A percentile compares a stretch with the other conserved stretches of the same genome.
Evolutionary conservation across 2,329 filamentous ascomycete genomes (phyloP).

Genomic region (Pseudogymnoascus sp.): DNA sequence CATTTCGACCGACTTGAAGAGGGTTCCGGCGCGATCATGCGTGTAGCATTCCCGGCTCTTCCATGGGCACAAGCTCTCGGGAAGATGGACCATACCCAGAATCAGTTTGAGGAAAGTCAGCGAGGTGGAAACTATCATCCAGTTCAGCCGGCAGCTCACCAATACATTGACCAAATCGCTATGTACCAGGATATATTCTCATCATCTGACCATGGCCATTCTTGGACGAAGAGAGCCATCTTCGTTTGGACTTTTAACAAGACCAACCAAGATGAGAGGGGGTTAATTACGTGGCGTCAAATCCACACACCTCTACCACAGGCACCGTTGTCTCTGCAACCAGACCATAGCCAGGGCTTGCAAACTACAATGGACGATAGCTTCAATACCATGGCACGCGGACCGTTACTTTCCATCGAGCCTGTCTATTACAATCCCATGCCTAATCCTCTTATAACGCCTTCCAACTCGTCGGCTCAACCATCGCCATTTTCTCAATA

Average conservation of each 20-base stretch:
- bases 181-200: conserved; percentile 64
- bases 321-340: conserved; percentile 26
- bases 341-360: conserved; percentile 4
- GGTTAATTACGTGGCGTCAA: conserved; percentile 55
- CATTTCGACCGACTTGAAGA: conserved; percentile 13
- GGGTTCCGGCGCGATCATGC: conserved; percentile 18
- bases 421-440: background rate
- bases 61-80: conserved; percentile 27
- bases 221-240: conserved; percentile 51
- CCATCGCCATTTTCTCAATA: conserved; percentile 4
- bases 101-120: conserved; percentile 36
- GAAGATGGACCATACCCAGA: conserved; percentile 20
- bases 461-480: background rate
- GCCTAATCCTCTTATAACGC: background rate
- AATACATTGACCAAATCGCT: conserved; percentile 53
- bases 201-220: conserved; percentile 36
- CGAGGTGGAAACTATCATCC: conserved; percentile 34
- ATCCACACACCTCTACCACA: conserved; percentile 30
- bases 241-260: conserved; percentile 58
- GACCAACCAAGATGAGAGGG: conserved; percentile 41
- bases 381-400: background rate
- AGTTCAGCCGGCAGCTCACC: conserved; percentile 38
- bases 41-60: conserved; percentile 25
- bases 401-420: background rate
- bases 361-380: background rate